Evolutionary conservation across 306 rosid genomes (phyloP).

Genomic region (Biancaea sappan): DNA sequence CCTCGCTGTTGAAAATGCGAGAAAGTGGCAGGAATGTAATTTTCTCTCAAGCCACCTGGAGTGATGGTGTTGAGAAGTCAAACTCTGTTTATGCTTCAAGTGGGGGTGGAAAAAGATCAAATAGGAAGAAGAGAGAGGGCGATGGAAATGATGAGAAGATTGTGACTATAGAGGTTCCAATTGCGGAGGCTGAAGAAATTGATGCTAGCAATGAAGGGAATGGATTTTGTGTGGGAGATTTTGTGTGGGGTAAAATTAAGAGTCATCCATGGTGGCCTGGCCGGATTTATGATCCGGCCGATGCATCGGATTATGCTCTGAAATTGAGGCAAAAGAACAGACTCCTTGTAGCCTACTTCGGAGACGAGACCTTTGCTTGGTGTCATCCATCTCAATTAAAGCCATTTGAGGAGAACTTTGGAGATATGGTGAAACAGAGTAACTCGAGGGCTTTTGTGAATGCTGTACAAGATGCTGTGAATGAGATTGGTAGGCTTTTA

Average conservation of each 20-base stretch:
- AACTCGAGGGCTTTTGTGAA: conserved; percentile 45
- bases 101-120: conserved; percentile 5
- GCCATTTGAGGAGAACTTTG: conserved; percentile 65
- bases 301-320: conserved; percentile 59
- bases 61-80: conserved; percentile 35
- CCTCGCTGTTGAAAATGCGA: conserved; percentile 46
- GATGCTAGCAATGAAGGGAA: conserved; percentile 40
- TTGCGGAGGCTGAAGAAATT: conserved; percentile 46
- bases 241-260: conserved; percentile 82
- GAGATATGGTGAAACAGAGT: conserved; percentile 61
- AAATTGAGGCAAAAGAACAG: conserved; percentile 52
- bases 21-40: conserved; percentile 16
- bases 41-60: conserved; percentile 20
- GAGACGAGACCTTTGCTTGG: conserved; percentile 83
- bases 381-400: conserved; percentile 72
- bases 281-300: conserved; percentile 57
- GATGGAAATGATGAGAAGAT: conserved; percentile 27
- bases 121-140: conserved; percentile 15
- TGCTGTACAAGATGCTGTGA: conserved; percentile 68
- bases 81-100: conserved; percentile 16
- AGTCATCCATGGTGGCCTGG: conserved; percentile 92
- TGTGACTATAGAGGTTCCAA: conserved; percentile 44
- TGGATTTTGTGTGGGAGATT: conserved; percentile 63
- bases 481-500: conserved; percentile 61
- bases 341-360: conserved; percentile 70